These are phyloP conservation scores for Neurospora discreta DNA, from an alignment of 495 filamentous ascomycete genomes.

Conservation along the genomic window DNA sequence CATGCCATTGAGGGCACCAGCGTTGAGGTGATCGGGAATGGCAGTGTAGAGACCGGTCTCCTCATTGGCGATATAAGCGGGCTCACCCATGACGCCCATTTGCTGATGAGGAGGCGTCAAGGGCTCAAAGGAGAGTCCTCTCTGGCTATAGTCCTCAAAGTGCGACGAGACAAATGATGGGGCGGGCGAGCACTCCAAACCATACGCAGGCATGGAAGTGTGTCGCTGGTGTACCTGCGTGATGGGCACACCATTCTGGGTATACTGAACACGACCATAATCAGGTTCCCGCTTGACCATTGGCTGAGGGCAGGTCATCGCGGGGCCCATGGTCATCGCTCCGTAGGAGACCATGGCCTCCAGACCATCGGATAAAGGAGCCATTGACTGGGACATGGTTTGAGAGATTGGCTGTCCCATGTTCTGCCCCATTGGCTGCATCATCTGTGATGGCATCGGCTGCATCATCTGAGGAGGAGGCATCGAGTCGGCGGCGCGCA, in stretches of 20 bases:
- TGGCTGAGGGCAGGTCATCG: conserved; percentile 51
- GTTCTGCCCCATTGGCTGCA: conserved; percentile 63
- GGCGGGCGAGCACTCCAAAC: conserved; percentile 91
- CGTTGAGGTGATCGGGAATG: conserved; percentile 63
- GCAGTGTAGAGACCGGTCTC: conserved; percentile 91
- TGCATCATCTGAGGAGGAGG: conserved; percentile 61
- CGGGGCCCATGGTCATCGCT: conserved; percentile 49
- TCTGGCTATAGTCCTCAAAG: conserved; percentile 93
- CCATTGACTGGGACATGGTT: conserved; percentile 54
- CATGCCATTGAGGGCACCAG: conserved; percentile 60
- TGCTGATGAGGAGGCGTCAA: conserved; percentile 89
- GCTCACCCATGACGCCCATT: conserved; percentile 66
- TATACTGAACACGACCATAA: conserved; percentile 65
- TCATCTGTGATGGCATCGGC: conserved; percentile 54
- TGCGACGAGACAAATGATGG: conserved; percentile 96
- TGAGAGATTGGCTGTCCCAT: conserved; percentile 70
- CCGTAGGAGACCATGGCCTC: conserved; percentile 63
- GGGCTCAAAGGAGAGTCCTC: conserved; percentile 91
- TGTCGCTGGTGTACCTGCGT: conserved; percentile 77
- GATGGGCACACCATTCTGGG: conserved; percentile 80
- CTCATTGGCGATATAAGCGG: conserved; percentile 95
- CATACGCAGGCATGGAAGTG: conserved; percentile 90
- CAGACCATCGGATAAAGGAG: conserved; percentile 71
- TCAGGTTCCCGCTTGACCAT: conserved; percentile 78
- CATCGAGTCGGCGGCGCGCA: conserved; percentile 73